Evolutionary conservation across 192 early-diverging fungal genomes (phyloP), one percentile per base, ranked within the genome.

Genomic region (Linnemannia elongata): DNA sequence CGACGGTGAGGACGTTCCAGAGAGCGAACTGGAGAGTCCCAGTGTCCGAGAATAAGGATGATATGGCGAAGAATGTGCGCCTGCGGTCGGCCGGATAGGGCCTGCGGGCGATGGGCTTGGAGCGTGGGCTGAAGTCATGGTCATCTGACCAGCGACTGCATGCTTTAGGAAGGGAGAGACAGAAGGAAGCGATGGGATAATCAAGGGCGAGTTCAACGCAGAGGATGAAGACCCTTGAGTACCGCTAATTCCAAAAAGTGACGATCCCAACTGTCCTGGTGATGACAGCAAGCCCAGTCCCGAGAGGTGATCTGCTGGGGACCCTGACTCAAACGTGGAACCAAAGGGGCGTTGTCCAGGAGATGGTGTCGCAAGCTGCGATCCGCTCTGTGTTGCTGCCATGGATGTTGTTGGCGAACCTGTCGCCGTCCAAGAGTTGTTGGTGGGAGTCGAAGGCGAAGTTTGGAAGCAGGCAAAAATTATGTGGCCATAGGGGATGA

Each of bases 391-490:
- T 30, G 74, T 15, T 1, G 79, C 30, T 6, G 75, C 12, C 22
- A 49, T 52, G 22, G 79, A 57, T 20, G 68, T 38, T 12, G 74
- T 38, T 18, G 76, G 74, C 39, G 83, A 85, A 6, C 68, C 66
- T 30, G 66, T 63, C n/a, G 49, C 27, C 35, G 38, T 66, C 84
- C 81, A 82, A 8, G 30, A 39, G 38, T 4, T 75, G 35, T 35
- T 79, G 36, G 75, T 30, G 39, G 78, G 77, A 12, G 68, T 49
- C 1, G 80, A 54, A 20, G 79, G 87, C 12, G 82, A 85, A 1
- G 88, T 87, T 76, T 90, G 86, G 69, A 90, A 90, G 69, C 83
- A 86, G 6, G 89, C 87, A 63, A 90, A 90, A n/a, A 90, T 88
- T 15, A 90, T 88, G 18, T 87, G 68, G 8, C 89, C 89, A 69